Conservation (phyloP, 495 filamentous ascomycete genomes). For the Hypoxylon trugodes region DNA sequence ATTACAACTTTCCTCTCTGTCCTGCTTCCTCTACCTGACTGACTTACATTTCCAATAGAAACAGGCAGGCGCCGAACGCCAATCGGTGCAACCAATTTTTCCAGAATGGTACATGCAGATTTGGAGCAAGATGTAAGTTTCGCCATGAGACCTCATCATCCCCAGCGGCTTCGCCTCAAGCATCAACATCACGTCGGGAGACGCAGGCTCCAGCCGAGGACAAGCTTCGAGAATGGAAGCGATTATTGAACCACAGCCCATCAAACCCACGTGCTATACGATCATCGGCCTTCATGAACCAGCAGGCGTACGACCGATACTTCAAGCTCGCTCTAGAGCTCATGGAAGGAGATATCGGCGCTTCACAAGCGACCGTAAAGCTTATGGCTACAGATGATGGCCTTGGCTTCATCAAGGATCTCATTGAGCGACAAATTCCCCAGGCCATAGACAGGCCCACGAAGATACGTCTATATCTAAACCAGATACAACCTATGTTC, state of each 20-base stretch:
- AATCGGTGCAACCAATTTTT: conserved; percentile 21
- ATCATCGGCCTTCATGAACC: neutral
- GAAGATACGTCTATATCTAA: conserved; percentile 33
- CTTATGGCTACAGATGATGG: conserved; percentile 47
- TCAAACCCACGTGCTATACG: conserved; percentile 7
- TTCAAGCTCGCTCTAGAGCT: conserved; percentile 47
- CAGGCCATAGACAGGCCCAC: neutral
- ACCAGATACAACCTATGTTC: conserved; percentile 42
- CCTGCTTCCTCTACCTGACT: neutral
- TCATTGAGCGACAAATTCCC: conserved; percentile 43
- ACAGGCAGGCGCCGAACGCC: neutral
- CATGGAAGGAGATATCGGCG: conserved; percentile 46
- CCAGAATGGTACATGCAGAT: conserved; percentile 27
- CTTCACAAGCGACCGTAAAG: conserved; percentile 45
- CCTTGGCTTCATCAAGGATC: conserved; percentile 45
- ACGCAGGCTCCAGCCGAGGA: conserved; percentile 11
- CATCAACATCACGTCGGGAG: neutral
- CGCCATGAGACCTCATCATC: conserved; percentile 24
- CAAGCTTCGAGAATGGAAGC: conserved; percentile 42
- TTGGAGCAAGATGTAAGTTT: conserved; percentile 30
- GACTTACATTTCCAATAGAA: conserved; percentile 18
- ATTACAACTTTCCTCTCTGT: neutral
- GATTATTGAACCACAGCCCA: conserved; percentile 31
- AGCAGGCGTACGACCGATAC: conserved; percentile 30
- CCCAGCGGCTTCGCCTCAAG: conserved; percentile 1